Evolutionary conservation across 1,284 basidiomycete genomes (phyloP).

Genomic region (Sanghuangporus weigelae): DNA sequence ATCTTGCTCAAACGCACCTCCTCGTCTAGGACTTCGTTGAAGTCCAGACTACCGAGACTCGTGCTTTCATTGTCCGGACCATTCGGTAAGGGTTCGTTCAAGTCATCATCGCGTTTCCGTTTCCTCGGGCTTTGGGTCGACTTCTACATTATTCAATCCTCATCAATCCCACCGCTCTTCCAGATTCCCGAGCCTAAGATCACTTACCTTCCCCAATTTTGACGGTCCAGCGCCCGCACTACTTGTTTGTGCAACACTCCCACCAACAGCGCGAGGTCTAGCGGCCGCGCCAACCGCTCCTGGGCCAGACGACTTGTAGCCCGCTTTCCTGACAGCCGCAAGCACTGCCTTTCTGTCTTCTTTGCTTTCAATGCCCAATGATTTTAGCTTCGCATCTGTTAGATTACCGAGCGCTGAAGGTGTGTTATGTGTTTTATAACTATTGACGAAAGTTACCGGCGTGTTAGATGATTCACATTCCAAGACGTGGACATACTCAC

Average conservation of each 20-base stretch:
- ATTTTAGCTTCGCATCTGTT: constrained; percentile 53
- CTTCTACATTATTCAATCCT: constrained; percentile 19
- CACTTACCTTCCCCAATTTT: constrained; percentile 14
- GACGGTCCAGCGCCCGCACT: constrained; percentile 27
- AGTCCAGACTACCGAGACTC: constrained; percentile 53
- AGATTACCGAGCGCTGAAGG: constrained; percentile 51
- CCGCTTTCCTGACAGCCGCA: constrained; percentile 59
- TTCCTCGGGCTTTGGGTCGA: constrained; percentile 41
- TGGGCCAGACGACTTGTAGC: constrained; percentile 30
- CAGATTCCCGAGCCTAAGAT: not conserved
- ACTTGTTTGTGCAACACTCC: not conserved
- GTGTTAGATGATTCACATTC: not conserved
- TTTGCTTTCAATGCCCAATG: constrained; percentile 58
- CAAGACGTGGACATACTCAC: constrained; percentile 23
- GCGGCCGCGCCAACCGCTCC: constrained; percentile 11
- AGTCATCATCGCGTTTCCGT: constrained; percentile 44
- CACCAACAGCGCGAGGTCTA: constrained; percentile 6
- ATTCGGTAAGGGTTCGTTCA: constrained; percentile 58
- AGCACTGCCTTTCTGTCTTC: constrained; percentile 63
- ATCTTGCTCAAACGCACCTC: constrained; percentile 37
- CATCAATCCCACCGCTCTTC: not conserved
- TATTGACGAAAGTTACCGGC: constrained; percentile 27
- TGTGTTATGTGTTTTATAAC: constrained; percentile 73
- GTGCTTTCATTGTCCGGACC: constrained; percentile 44
- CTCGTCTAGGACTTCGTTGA: constrained; percentile 68